phyloP scores from a whole-genome alignment of 164 flowering plant genomes.

The Macadamia integrifolia region DNA sequence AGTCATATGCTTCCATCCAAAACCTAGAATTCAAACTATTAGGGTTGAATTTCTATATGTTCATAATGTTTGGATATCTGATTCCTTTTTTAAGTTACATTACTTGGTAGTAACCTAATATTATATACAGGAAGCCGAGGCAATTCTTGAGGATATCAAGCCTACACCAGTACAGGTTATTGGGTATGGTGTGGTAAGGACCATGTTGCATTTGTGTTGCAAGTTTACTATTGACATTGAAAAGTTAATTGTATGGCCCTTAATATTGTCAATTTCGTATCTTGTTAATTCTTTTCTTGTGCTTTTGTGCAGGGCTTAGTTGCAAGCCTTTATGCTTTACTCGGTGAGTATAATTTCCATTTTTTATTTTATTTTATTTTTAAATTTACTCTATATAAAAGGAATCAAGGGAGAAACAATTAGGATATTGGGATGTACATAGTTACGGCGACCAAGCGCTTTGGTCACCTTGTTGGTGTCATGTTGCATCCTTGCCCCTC shows the following conservation, averaged over 20 bases:
- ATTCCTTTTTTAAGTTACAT: background rate
- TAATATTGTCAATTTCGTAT: conserved; percentile 1
- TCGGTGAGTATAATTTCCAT: conserved; percentile 39
- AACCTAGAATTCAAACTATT: background rate
- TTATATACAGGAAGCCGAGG: conserved; percentile 84
- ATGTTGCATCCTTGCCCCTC: too few species aligned
- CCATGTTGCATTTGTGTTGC: conserved; percentile 3
- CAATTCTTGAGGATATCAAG: conserved; percentile 71
- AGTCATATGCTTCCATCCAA: background rate
- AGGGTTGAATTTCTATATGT: background rate
- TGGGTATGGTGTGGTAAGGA: conserved; percentile 70
- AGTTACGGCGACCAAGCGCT: too few species aligned
- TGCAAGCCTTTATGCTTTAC: conserved; percentile 59
- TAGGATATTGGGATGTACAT: background rate
- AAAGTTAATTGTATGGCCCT: background rate
- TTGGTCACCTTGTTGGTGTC: too few species aligned
- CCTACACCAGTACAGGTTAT: conserved; percentile 65
- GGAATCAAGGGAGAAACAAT: background rate
- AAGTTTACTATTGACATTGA: background rate
- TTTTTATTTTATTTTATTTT: background rate
- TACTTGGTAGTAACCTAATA: conserved; percentile 11
- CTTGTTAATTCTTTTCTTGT: conserved; percentile 15
- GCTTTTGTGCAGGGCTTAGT: conserved; percentile 51
- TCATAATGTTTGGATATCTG: conserved; percentile 2
- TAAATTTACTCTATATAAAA: background rate